Percentiles rank a stretch among this genome's conserved stretches.
phyloP scores from a whole-genome alignment of 306 rosid genomes.

The Vachellia collinsii region DNA sequence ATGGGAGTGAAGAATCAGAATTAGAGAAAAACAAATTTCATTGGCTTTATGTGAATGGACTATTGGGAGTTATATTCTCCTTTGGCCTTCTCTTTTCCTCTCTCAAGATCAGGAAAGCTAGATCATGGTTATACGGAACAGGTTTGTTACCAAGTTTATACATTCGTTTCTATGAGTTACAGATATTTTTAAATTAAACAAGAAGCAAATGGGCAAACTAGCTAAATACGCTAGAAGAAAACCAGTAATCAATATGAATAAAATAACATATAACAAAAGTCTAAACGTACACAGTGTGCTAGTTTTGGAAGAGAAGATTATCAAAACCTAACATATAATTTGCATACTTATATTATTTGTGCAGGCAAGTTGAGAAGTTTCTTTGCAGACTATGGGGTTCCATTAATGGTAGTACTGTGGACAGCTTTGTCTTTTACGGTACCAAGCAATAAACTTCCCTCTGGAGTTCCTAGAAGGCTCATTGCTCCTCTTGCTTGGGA shows the following conservation, averaged over 20 bases:
- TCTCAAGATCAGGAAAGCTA: slow-evolving; percentile 77
- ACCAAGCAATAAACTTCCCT: neutral
- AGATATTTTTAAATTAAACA: neutral
- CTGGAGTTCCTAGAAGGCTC: slow-evolving; percentile 64
- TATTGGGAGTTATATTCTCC: slow-evolving; percentile 70
- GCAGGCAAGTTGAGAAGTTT: neutral
- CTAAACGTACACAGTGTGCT: no score
- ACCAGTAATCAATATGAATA: neutral
- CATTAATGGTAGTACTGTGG: slow-evolving; percentile 21
- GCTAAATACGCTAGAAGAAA: no score
- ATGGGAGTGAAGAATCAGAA: slow-evolving; percentile 40
- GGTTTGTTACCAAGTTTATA: slow-evolving; percentile 46
- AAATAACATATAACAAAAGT: no score
- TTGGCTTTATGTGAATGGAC: slow-evolving; percentile 76
- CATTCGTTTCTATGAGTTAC: neutral
- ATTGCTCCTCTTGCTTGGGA: slow-evolving; percentile 82
- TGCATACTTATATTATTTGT: no score
- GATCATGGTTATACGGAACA: slow-evolving; percentile 87
- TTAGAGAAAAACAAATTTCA: slow-evolving; percentile 53
- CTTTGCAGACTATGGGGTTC: slow-evolving; percentile 76
- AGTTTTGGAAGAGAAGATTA: no score
- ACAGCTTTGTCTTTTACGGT: neutral
- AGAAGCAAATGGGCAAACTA: no score
- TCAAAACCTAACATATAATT: neutral
- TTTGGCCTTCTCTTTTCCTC: slow-evolving; percentile 79